Evolutionary conservation across 768 basidiomycete species (phyloP), one percentile per base, ranked within the genome.

Genomic region (Holtermannia corniformis): DNA sequence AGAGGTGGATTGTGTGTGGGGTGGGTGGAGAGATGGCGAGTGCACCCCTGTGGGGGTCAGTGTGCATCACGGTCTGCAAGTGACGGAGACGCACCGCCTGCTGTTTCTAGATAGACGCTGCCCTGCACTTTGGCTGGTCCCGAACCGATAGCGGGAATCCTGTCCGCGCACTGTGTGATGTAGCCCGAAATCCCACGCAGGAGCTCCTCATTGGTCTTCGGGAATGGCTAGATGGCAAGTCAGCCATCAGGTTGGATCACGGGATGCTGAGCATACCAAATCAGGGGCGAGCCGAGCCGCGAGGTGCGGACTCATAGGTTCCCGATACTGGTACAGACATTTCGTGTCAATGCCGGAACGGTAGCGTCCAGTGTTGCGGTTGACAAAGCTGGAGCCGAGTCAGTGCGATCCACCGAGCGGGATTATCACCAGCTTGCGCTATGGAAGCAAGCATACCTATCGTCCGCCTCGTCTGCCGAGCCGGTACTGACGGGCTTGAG

Each of bases 401-500:
- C 41, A 58, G 49, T 59, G 44, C 26, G 57, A 57, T 4, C 57
- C 62, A 54, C 13, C 13, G 13, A 37, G n/a, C 27, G n/a, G 42
- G 42, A 5, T 27, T n/a, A 41, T 4, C 24, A 2, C 2, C 19
- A 7, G 20, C 7, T 5, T 14, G 19, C 44, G n/a, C 21, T 7
- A 24, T 10, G 23, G 13, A n/a, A 20, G 44, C 12, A 14, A 16
- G 21, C 65, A 48, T 66, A 95, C 93, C 74, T 75, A 61, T 90
- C 86, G 70, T 97, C 93, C 22, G 91, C 88, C 51, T 89, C 84
- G 21, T 81, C 74, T 3, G 78, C 73, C 0, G 82, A 77, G 1
- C 93, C 93, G 0, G 93, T 93, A 70, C 89, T 92, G 55, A 96
- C 82, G 0, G 93, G 93, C 65, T 97, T 97, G 44, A 77, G 57